Conservation (phyloP, 202 grass and related monocot species). For the Bolboschoenoplectus hybrid region DNA sequence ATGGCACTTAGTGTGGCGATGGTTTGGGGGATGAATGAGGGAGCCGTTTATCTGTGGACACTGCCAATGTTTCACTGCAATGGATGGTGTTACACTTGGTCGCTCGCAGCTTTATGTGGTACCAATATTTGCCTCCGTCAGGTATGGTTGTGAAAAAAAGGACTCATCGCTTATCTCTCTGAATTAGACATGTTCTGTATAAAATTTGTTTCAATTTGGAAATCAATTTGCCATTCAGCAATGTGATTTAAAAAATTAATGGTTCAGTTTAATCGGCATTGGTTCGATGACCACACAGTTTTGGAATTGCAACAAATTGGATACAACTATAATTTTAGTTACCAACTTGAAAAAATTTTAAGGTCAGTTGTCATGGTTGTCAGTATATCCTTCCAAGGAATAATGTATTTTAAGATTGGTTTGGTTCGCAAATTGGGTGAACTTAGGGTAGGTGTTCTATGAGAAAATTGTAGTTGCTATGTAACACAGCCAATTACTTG, state of each 20-base stretch:
- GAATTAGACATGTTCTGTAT: background rate
- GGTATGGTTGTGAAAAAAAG: conserved; percentile 37
- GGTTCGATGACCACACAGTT: background rate
- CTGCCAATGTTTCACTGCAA: conserved; percentile 97
- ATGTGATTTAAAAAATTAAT: background rate
- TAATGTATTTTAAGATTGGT: background rate
- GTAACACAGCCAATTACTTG: background rate
- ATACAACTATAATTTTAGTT: background rate
- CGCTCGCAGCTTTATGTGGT: conserved; percentile 70
- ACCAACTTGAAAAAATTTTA: background rate
- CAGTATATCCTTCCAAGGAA: background rate
- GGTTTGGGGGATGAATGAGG: conserved; percentile 64
- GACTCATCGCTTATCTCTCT: background rate
- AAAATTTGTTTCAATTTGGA: background rate
- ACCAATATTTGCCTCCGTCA: conserved; percentile 90
- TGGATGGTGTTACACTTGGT: conserved; percentile 88
- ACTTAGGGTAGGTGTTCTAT: background rate
- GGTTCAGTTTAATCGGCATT: background rate
- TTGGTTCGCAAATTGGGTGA: background rate
- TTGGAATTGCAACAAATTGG: background rate
- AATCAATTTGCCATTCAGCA: background rate
- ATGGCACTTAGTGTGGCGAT: conserved; percentile 69
- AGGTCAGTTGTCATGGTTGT: background rate
- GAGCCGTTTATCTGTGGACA: conserved; percentile 80
- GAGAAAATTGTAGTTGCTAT: background rate